A percentile compares a stretch with the other conserved stretches of the same genome.
Evolutionary conservation across 805 yeast genomes (phyloP).

Genomic region (Candida insectorum): DNA sequence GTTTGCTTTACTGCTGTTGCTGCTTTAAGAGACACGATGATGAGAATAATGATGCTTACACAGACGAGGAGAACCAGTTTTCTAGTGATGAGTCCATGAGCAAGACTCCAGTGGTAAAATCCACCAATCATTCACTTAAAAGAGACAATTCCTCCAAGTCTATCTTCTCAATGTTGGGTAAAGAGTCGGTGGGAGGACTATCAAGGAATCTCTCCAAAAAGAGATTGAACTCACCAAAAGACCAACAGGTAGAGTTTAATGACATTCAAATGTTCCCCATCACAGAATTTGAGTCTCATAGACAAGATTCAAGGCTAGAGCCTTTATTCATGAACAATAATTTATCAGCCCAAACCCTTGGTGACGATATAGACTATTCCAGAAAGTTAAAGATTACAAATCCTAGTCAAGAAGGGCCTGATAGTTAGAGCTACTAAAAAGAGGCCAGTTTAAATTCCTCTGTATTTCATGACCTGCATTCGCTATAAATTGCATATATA

Average conservation of each 20-base stretch:
- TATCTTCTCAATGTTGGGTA: slow-evolving; percentile 21
- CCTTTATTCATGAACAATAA: slow-evolving; percentile 25
- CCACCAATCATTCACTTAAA: slow-evolving; percentile 17
- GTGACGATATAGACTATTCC: slow-evolving; percentile 33
- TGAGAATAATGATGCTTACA: slow-evolving; percentile 20
- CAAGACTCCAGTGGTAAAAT: slow-evolving; percentile 10
- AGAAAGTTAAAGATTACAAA: slow-evolving; percentile 19
- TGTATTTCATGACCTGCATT: too few relatives aligned
- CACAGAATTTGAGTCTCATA: slow-evolving; percentile 22
- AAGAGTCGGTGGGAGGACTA: slow-evolving; percentile 14
- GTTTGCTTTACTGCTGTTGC: slow-evolving; percentile 40
- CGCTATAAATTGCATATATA: too few relatives aligned
- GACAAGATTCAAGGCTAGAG: slow-evolving; percentile 16
- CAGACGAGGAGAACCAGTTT: slow-evolving; percentile 39
- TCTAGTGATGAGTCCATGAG: slow-evolving; percentile 23
- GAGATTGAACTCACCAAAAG: slow-evolving; percentile 16
- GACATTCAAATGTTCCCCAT: slow-evolving; percentile 32
- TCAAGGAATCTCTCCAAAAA: slow-evolving; percentile 29
- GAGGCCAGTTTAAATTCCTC: too few relatives aligned
- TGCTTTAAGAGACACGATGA: slow-evolving; percentile 10
- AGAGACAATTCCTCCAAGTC: slow-evolving; percentile 35
- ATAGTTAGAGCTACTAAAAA: too few relatives aligned
- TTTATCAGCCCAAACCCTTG: slow-evolving; percentile 26
- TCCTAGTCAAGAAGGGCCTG: too few relatives aligned
- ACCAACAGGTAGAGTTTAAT: slow-evolving; percentile 9